phyloP scores from a whole-genome alignment of 2,329 filamentous ascomycete genomes.

The Xylariaceae sp. region DNA sequence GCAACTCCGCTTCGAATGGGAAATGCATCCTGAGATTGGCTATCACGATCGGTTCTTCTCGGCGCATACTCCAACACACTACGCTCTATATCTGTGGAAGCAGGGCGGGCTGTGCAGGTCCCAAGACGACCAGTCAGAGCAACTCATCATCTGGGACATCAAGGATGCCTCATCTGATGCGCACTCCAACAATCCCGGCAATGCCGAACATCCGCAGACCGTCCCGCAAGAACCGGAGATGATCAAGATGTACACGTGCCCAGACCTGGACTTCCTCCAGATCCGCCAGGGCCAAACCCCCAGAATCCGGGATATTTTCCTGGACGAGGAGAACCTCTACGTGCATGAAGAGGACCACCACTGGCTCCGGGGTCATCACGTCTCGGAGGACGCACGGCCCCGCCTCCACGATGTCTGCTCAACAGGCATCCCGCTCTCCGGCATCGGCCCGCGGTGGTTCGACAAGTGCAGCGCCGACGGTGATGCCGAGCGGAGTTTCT shows the following conservation, averaged over 20 bases:
- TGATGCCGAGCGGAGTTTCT: conserved; percentile 42
- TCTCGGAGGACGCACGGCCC: conserved; percentile 35
- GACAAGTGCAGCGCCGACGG: conserved; percentile 44
- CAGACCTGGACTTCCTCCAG: conserved; percentile 49
- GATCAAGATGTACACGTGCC: conserved; percentile 47
- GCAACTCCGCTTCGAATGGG: conserved; percentile 55
- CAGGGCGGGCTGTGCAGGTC: conserved; percentile 52
- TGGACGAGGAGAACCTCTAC: conserved; percentile 51
- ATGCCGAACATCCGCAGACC: conserved; percentile 35
- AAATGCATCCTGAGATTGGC: conserved; percentile 52
- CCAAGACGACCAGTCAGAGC: conserved; percentile 56
- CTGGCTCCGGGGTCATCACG: conserved; percentile 46
- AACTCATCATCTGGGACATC: conserved; percentile 58
- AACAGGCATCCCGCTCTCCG: conserved; percentile 51
- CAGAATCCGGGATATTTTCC: conserved; percentile 44
- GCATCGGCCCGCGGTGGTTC: conserved; percentile 47
- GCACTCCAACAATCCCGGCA: conserved; percentile 47
- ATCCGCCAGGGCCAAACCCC: conserved; percentile 51
- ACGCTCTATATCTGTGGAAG: conserved; percentile 59
- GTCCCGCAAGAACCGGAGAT: conserved; percentile 39
- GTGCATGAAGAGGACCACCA: conserved; percentile 53
- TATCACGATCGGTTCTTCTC: conserved; percentile 60
- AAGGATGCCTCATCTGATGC: conserved; percentile 45
- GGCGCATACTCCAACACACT: conserved; percentile 55
- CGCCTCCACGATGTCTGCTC: conserved; percentile 44